A percentile compares a stretch with the other conserved stretches of the same genome.
Conservation (phyloP, 441 rosid species). For the Lepidium campestre region DNA sequence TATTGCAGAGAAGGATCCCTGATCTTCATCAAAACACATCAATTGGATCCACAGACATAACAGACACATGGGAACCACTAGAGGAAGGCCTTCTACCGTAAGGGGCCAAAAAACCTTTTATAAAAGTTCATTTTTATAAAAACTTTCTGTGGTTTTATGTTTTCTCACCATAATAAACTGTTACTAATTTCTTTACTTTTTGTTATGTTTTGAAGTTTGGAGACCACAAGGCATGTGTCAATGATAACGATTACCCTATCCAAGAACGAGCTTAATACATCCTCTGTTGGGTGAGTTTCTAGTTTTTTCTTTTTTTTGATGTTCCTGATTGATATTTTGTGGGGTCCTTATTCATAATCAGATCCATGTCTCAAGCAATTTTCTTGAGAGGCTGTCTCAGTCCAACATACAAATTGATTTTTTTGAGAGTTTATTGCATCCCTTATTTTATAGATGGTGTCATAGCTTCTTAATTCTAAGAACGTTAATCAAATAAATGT, state of each 20-base stretch:
- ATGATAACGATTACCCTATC: constrained; percentile 60
- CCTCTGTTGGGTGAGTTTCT: constrained; percentile 56
- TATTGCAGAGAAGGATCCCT: constrained; percentile 55
- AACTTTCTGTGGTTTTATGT: not conserved
- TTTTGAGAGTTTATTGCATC: not conserved
- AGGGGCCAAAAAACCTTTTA: constrained; percentile 8
- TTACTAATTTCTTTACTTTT: not conserved
- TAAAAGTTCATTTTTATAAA: not conserved
- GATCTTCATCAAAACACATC: constrained; percentile 66
- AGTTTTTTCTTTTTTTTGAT: not conserved
- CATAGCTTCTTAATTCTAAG: not conserved
- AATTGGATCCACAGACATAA: constrained; percentile 64
- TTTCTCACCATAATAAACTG: not conserved
- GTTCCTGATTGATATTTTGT: not conserved
- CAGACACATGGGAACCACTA: constrained; percentile 71
- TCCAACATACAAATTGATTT: too few species aligned
- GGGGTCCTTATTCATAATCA: not conserved
- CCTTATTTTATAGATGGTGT: not conserved
- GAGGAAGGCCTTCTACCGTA: constrained; percentile 87
- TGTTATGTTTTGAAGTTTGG: constrained; percentile 38
- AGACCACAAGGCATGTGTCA: constrained; percentile 74
- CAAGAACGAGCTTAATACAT: constrained; percentile 46
- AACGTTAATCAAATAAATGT: not conserved
- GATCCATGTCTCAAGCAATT: not conserved
- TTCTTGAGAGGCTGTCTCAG: not conserved